These are phyloP conservation scores for Lipomyces anomalus DNA, from an alignment of 805 yeast genomes.

Conservation along the genomic window DNA sequence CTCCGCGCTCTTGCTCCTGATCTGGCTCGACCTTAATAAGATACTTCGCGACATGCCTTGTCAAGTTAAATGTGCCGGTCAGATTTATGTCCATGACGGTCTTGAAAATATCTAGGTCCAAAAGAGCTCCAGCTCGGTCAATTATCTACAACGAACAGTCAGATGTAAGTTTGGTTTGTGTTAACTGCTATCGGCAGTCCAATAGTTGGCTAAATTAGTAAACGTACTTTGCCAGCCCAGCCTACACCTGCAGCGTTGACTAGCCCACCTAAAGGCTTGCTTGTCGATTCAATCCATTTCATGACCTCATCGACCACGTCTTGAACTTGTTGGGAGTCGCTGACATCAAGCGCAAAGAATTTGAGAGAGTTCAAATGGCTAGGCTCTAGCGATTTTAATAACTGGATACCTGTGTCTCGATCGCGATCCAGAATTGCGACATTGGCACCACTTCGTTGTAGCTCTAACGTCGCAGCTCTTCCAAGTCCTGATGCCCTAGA, in stretches of 20 bases:
- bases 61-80: slow-evolving; percentile 11
- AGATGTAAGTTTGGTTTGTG: background rate
- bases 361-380: background rate
- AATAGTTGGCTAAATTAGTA: background rate
- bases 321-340: slow-evolving; percentile 4
- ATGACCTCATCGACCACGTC: slow-evolving; percentile 11
- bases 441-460: slow-evolving; percentile 8
- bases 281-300: slow-evolving; percentile 7
- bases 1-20: slow-evolving; percentile 16
- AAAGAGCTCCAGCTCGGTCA: slow-evolving; percentile 5
- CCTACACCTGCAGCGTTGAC: slow-evolving; percentile 18
- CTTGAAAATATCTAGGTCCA: slow-evolving; percentile 10
- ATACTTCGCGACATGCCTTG: slow-evolving; percentile 10
- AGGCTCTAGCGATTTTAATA: background rate
- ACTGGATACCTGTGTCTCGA: slow-evolving; percentile 1
- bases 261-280: slow-evolving; percentile 9
- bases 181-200: too few species aligned
- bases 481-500: slow-evolving; percentile 21
- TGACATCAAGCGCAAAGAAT: slow-evolving; percentile 14
- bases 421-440: slow-evolving; percentile 18
- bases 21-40: slow-evolving; percentile 6
- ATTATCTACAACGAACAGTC: slow-evolving; percentile 4
- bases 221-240: slow-evolving; percentile 5
- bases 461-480: slow-evolving; percentile 9
- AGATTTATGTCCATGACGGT: slow-evolving; percentile 14